Percentiles rank a stretch among this genome's conserved stretches.
phyloP scores from a whole-genome alignment of 2,329 filamentous ascomycete genomes.

The Ophiostoma tasmaniense region DNA sequence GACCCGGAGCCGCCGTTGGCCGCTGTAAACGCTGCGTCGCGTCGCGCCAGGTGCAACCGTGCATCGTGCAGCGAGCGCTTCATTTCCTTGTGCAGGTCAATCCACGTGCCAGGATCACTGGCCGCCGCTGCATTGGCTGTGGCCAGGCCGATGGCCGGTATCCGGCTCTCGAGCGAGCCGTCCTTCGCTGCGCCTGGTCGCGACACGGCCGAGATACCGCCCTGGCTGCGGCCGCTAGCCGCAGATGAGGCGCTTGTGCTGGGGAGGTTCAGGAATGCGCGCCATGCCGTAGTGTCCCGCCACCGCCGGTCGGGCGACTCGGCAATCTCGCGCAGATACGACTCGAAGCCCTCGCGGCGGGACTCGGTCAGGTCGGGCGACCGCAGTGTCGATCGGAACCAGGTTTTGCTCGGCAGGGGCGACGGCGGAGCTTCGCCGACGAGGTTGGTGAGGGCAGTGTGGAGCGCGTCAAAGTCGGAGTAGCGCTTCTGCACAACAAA shows the following conservation, averaged over 20 bases:
- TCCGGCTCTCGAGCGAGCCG: constrained; percentile 25
- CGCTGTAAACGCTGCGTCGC: constrained; percentile 49
- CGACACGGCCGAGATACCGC: neutral
- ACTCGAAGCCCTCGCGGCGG: constrained; percentile 59
- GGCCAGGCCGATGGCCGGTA: constrained; percentile 30
- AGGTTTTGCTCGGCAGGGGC: constrained; percentile 63
- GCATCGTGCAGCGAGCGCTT: constrained; percentile 63
- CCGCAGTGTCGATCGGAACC: constrained; percentile 64
- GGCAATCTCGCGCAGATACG: constrained; percentile 64
- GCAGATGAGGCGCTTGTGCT: constrained; percentile 15
- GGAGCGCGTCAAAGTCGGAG: constrained; percentile 65
- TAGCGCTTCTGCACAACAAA: constrained; percentile 74
- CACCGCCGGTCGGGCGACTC: constrained; percentile 65
- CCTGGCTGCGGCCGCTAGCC: constrained; percentile 18
- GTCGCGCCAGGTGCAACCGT: constrained; percentile 53
- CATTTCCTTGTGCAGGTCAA: constrained; percentile 66
- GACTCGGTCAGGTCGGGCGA: constrained; percentile 62
- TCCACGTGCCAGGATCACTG: constrained; percentile 60
- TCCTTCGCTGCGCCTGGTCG: neutral
- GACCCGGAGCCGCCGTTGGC: constrained; percentile 18
- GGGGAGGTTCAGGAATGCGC: constrained; percentile 64
- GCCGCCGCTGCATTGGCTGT: constrained; percentile 36
- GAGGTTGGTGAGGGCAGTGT: constrained; percentile 51
- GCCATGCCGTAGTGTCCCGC: constrained; percentile 65
- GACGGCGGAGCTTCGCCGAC: constrained; percentile 57